phyloP scores from a whole-genome alignment of 2,329 filamentous ascomycete genomes.

The Pyrenophora teres region DNA sequence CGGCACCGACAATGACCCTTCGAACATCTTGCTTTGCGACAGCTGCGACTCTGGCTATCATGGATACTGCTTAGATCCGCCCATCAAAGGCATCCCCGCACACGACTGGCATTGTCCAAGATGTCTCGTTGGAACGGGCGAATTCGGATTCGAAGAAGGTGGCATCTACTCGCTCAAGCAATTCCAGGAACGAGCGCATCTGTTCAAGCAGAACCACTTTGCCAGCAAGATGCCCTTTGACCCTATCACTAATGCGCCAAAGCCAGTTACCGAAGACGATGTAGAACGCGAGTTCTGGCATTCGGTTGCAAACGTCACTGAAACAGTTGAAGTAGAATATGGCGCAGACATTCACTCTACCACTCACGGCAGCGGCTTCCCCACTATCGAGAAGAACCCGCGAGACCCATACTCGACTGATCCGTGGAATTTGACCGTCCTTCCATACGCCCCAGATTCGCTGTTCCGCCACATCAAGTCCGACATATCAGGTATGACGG shows the following conservation, averaged over 20 bases:
- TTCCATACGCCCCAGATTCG: conserved; percentile 88
- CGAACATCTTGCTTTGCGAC: conserved; percentile 79
- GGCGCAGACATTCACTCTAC: conserved; percentile 98
- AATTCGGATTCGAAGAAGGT: conserved; percentile 97
- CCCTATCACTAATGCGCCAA: conserved; percentile 76
- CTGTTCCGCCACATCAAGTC: conserved; percentile 97
- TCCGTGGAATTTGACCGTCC: conserved; percentile 93
- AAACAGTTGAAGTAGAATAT: conserved; percentile 97
- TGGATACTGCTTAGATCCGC: conserved; percentile 85
- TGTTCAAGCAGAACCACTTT: conserved; percentile 95
- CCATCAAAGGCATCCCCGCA: conserved; percentile 75
- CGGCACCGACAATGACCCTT: conserved; percentile 73
- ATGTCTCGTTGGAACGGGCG: conserved; percentile 92
- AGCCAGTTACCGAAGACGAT: conserved; percentile 88
- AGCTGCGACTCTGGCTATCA: conserved; percentile 91
- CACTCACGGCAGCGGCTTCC: conserved; percentile 95
- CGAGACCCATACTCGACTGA: conserved; percentile 85
- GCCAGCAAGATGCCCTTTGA: conserved; percentile 88
- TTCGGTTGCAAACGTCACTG: conserved; percentile 88
- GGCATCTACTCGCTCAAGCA: conserved; percentile 92
- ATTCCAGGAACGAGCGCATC: conserved; percentile 93
- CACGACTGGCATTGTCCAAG: conserved; percentile 95
- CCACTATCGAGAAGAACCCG: conserved; percentile 89
- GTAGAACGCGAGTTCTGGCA: conserved; percentile 97
- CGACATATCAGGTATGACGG: conserved; percentile 98